Conservation (phyloP, 2,329 filamentous ascomycete species). For the Cladobotryum protrusum region DNA sequence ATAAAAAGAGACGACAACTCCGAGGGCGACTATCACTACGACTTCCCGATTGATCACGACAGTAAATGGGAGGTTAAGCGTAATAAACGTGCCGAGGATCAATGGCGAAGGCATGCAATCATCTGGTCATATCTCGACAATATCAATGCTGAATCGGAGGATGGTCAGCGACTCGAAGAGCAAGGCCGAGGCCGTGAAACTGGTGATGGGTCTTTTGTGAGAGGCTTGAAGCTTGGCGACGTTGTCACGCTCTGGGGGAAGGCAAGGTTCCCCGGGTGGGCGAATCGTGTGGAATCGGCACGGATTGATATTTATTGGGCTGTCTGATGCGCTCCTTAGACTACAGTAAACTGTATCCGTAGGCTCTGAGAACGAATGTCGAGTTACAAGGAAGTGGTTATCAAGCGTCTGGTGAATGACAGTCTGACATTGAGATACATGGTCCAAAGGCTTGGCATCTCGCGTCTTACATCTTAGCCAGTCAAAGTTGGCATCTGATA, state of each 20-base stretch:
- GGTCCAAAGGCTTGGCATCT: no score
- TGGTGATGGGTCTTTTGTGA: slow-evolving; percentile 50
- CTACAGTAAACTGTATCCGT: background rate
- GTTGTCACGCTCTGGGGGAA: slow-evolving; percentile 57
- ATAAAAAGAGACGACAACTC: slow-evolving; percentile 13
- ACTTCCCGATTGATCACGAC: slow-evolving; percentile 31
- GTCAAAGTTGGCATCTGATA: no score
- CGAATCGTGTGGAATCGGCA: slow-evolving; percentile 43
- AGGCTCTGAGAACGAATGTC: no score
- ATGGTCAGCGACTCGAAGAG: slow-evolving; percentile 30
- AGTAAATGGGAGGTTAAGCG: slow-evolving; percentile 41
- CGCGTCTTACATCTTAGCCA: no score
- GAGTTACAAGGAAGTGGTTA: no score
- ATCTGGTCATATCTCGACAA: slow-evolving; percentile 50
- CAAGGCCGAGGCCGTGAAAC: slow-evolving; percentile 46
- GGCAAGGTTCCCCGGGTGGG: slow-evolving; percentile 50
- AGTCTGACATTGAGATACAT: no score
- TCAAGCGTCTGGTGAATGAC: no score
- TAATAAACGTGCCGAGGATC: slow-evolving; percentile 34
- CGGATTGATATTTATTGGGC: slow-evolving; percentile 56
- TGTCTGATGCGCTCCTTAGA: slow-evolving; percentile 22
- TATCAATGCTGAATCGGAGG: slow-evolving; percentile 36
- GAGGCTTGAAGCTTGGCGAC: slow-evolving; percentile 51
- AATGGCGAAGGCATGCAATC: slow-evolving; percentile 38
- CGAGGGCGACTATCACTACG: slow-evolving; percentile 23